These are phyloP conservation scores for Eutypa lata DNA, from an alignment of 2,329 filamentous ascomycete species.

Conservation along the genomic window DNA sequence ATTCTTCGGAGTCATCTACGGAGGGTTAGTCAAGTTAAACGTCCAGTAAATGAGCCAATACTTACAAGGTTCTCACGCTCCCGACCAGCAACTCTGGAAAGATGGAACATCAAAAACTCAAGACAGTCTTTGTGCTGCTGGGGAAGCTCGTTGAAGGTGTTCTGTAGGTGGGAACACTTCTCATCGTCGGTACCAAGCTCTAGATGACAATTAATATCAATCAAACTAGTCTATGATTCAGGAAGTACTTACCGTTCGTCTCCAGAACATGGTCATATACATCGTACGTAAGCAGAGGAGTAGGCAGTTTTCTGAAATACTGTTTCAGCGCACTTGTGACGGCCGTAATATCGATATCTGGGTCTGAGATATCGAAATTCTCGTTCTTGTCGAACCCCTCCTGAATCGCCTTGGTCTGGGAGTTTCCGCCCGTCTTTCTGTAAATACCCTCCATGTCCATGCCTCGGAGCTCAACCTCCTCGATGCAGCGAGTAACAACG, in stretches of 20 bases:
- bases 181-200: conserved; percentile 64
- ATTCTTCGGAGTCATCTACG: conserved; percentile 91
- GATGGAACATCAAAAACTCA: conserved; percentile 91
- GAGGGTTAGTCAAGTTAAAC: conserved; percentile 18
- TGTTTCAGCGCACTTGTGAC: conserved; percentile 96
- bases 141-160: conserved; percentile 75
- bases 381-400: conserved; percentile 85
- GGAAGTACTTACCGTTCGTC: conserved; percentile 60
- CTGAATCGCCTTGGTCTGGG: conserved; percentile 84
- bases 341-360: conserved; percentile 89
- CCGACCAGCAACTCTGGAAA: conserved; percentile 78
- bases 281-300: conserved; percentile 85
- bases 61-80: conserved; percentile 80
- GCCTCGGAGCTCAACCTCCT: conserved; percentile 91
- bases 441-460: conserved; percentile 99
- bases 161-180: conserved; percentile 68
- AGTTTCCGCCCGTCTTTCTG: conserved; percentile 91
- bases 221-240: neutral
- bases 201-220: conserved; percentile 29
- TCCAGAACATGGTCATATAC: conserved; percentile 89
- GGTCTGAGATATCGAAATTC: conserved; percentile 90
- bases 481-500: conserved; percentile 89
- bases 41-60: conserved; percentile 10
- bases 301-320: conserved; percentile 92
- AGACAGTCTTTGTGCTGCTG: conserved; percentile 83